Base-by-base conservation (phyloP, 805 yeast species). In the Priceomyces fermenticarens region DNA sequence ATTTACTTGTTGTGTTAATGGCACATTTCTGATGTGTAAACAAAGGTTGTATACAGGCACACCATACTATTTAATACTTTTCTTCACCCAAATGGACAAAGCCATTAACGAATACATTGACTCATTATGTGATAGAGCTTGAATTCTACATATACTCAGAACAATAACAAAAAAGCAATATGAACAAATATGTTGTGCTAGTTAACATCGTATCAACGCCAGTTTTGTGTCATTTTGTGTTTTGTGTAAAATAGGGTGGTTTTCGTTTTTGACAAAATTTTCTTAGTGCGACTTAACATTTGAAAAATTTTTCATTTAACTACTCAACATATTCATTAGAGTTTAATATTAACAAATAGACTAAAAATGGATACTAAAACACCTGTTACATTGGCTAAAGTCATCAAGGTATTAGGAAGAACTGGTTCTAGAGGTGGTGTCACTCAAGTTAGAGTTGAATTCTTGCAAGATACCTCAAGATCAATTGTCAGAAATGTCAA, bases 401-500 rank as follows among this genome's bases (percentile, higher is more conserved):
- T 91, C 72, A 88, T 88, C 78, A 93, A 91, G 82, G 98, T 91
- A 75, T 83, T 91, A 77, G 98, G 98, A 75, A 91, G 99, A 80
- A 91, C 99, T 85, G 99, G 99, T 74, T 91, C 99, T 74, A 91
- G 98, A 81, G 98, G 98, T 86, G 97, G 97, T 67, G 75, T 70
- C 56, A 70, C 75, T 58, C 75, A 70, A 59, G 75, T 70, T 53
- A 65, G 75, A 64, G 75, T 70, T 51, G 73, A 70, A 61, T 69
- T 70, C 64, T 58, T 70, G 52, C 73, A 70, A 61, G 75, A 69
- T 48, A 53, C 72, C 43, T 56, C 73, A 57, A 70, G 75, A 68
- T 67, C 75, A 51, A 70, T 70, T 48, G 75, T 70, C 60, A 69
- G 75, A 68, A 70, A 70, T 62, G 75, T 70, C 56, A 70, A 69